phyloP scores from a whole-genome alignment of 2,329 filamentous ascomycete genomes.

The Fusarium sororula region DNA sequence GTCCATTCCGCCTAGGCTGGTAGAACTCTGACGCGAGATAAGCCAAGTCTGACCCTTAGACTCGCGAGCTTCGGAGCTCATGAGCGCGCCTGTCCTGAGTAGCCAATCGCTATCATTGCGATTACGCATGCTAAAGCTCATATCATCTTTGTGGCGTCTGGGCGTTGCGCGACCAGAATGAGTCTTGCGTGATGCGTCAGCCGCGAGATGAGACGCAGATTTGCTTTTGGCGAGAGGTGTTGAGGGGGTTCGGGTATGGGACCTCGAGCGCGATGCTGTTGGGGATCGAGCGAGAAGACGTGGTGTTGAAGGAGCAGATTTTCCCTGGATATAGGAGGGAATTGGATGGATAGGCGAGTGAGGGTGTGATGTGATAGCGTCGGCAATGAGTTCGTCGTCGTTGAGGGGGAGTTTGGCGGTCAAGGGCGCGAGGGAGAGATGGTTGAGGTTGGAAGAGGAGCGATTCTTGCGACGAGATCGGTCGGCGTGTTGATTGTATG shows the following conservation, averaged over 20 bases:
- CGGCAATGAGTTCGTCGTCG: constrained; percentile 59
- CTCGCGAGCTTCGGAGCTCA: constrained; percentile 70
- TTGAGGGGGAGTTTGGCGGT: constrained; percentile 68
- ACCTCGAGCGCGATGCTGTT: constrained; percentile 58
- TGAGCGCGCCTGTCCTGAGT: constrained; percentile 68
- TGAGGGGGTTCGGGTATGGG: constrained; percentile 54
- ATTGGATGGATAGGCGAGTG: constrained; percentile 44
- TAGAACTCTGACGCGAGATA: constrained; percentile 71
- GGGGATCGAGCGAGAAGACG: constrained; percentile 68
- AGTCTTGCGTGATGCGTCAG: constrained; percentile 36
- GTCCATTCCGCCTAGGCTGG: constrained; percentile 64
- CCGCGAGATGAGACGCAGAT: constrained; percentile 65
- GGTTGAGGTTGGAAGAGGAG: constrained; percentile 67
- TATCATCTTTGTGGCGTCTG: constrained; percentile 45
- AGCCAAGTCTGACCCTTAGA: constrained; percentile 77
- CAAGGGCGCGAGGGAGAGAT: constrained; percentile 70
- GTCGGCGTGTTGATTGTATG: constrained; percentile 68
- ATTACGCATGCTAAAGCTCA: constrained; percentile 46
- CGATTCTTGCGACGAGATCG: constrained; percentile 66
- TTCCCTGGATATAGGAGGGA: constrained; percentile 67
- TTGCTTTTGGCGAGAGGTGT: constrained; percentile 67
- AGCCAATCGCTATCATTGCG: constrained; percentile 70
- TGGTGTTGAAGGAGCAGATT: constrained; percentile 71
- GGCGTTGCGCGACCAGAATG: constrained; percentile 48
- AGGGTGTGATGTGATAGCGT: constrained; percentile 37